Evolutionary conservation across 345 rosid species (phyloP).

Genomic region (Boechera retrofracta): DNA sequence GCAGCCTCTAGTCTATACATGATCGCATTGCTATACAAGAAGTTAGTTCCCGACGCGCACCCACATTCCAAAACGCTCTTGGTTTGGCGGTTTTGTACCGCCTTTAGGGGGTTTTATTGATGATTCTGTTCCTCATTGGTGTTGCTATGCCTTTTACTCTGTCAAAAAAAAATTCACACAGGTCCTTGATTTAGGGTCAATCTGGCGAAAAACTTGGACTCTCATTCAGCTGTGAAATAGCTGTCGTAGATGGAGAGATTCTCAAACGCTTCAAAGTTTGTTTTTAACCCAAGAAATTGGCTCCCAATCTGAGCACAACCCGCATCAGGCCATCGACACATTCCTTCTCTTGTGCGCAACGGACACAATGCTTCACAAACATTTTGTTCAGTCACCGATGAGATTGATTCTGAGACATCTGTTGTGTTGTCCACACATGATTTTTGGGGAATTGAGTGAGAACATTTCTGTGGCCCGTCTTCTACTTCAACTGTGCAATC

Average conservation of each 20-base stretch:
- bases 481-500: conserved; percentile 69
- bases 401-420: conserved; percentile 72
- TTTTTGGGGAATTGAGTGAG: conserved; percentile 49
- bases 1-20: conserved; percentile 23
- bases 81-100: conserved; percentile 25
- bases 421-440: conserved; percentile 51
- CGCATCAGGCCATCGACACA: conserved; percentile 91
- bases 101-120: conserved; percentile 23
- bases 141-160: conserved; percentile 36
- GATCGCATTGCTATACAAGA: conserved; percentile 42
- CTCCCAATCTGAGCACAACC: conserved; percentile 82
- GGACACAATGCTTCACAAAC: conserved; percentile 78
- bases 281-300: conserved; percentile 82
- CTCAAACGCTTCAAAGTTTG: conserved; percentile 90
- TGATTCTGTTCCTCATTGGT: conserved; percentile 30
- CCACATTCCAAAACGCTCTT: conserved; percentile 35
- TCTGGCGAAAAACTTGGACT: conserved; percentile 9
- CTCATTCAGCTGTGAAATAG: conserved; percentile 68
- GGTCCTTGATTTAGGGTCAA: background rate
- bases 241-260: conserved; percentile 73
- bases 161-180: conserved; percentile 33
- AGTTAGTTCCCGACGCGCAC: conserved; percentile 36
- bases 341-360: conserved; percentile 67
- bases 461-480: conserved; percentile 42
- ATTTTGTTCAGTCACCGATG: conserved; percentile 57